These are phyloP conservation scores for Lophium mytilinum DNA, from an alignment of 495 filamentous ascomycete species.

Conservation along the genomic window DNA sequence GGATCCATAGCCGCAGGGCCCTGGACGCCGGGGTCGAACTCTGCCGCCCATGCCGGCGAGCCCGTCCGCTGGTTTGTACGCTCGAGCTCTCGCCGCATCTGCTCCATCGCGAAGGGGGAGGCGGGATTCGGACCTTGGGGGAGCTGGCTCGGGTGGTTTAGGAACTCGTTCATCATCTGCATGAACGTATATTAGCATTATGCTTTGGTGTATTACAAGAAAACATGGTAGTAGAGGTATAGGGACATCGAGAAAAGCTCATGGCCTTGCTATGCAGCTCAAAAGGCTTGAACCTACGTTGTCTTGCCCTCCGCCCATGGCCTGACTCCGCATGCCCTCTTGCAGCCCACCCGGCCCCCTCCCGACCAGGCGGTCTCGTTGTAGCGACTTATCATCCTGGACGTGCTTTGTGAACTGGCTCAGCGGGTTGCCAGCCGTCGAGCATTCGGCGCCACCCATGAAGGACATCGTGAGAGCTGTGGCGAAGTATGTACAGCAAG, in stretches of 20 bases:
- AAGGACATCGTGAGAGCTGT: slow-evolving; percentile 63
- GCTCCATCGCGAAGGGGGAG: slow-evolving; percentile 58
- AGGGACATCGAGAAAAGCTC: not conserved
- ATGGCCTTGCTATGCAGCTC: not conserved
- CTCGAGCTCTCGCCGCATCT: slow-evolving; percentile 58
- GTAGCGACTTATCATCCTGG: slow-evolving; percentile 87
- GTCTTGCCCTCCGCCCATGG: slow-evolving; percentile 53
- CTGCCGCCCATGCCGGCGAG: slow-evolving; percentile 60
- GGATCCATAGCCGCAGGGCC: slow-evolving; percentile 74
- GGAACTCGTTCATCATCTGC: slow-evolving; percentile 89
- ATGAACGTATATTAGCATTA: slow-evolving; percentile 25
- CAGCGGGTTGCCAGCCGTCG: slow-evolving; percentile 89
- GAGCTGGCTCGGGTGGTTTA: slow-evolving; percentile 61
- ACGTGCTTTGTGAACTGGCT: slow-evolving; percentile 94
- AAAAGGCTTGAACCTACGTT: slow-evolving; percentile 39
- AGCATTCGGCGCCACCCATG: slow-evolving; percentile 91
- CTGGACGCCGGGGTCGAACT: slow-evolving; percentile 53
- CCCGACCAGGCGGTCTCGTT: slow-evolving; percentile 77
- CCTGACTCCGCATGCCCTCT: slow-evolving; percentile 55
- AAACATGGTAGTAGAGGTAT: no score
- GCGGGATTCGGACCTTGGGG: slow-evolving; percentile 43
- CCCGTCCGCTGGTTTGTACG: slow-evolving; percentile 46
- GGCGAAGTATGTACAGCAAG: not conserved
- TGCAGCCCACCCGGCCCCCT: slow-evolving; percentile 54
- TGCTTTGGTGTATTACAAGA: not conserved